These are phyloP conservation scores for Sclerotinia subarctica DNA, from an alignment of 2,329 filamentous ascomycete species.

Conservation along the genomic window DNA sequence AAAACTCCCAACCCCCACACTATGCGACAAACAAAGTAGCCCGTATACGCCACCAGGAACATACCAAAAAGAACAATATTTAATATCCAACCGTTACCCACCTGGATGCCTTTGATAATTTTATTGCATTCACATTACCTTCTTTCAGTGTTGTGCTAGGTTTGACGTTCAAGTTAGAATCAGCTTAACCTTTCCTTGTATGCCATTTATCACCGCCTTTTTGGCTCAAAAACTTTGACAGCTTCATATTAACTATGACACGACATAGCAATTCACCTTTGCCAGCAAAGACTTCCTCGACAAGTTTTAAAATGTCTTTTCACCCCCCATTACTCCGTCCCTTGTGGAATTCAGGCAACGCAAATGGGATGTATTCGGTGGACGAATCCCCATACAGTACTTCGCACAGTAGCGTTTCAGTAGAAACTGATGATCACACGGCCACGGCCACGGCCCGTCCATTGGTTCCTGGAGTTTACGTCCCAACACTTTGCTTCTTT, in stretches of 20 bases:
- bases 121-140: neutral
- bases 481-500: constrained; percentile 74
- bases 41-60: constrained; percentile 17
- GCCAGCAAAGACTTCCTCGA: constrained; percentile 46
- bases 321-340: constrained; percentile 27
- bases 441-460: too few relatives aligned
- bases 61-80: constrained; percentile 17
- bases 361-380: constrained; percentile 38
- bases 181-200: neutral
- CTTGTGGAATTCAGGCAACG: constrained; percentile 30
- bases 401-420: constrained; percentile 44
- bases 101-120: neutral
- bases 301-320: constrained; percentile 42
- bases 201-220: neutral
- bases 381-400: constrained; percentile 41
- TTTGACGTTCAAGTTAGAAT: neutral
- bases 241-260: constrained; percentile 40
- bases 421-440: constrained; percentile 38
- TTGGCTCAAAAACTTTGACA: neutral
- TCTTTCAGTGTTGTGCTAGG: neutral
- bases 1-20: constrained; percentile 26
- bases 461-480: constrained; percentile 59
- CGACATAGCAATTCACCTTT: constrained; percentile 49
- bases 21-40: constrained; percentile 13
- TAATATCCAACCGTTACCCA: constrained; percentile 9